Base-by-base conservation (phyloP, 192 early-diverging fungal species). In the Backusella sp. region DNA sequence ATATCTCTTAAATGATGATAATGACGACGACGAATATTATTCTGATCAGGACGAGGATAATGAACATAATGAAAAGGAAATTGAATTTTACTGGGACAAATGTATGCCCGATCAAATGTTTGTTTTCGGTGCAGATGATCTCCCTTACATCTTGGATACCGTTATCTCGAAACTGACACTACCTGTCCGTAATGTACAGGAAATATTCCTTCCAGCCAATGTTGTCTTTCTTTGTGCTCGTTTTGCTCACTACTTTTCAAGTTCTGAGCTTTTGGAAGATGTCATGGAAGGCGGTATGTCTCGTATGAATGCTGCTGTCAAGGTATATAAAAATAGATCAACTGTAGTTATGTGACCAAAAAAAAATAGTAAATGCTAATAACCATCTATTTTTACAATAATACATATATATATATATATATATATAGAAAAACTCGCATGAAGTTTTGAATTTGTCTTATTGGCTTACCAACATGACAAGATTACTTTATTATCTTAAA, bases 21-120 rank as follows among this genome's bases (percentile, higher is more conserved):
- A 42, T 44, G 39, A 49, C 30, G 32, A 77, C 19, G 44, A 73
- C 6, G 76, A 77, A 3, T 34, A 65, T 6, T 37, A 77, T 68
- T 72, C 37, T 37, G 77, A 74, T 32, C 53, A 39, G 35, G 67
- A 76, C 30, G 69, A 71, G 11, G 75, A 76, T 23, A 69, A 66
- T 8, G 32, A 70, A 15, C 21, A 39, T 53, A 21, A 41, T 65
- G 65, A 73, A 14, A 46, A 73, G 6, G 59, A 68, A 12, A 52
- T 68, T 32, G 59, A 70, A 42, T 96, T 96, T 82, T 85, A 92
- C 46, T 98, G 94, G 95, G 89, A 92, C 44, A 85, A 78, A 42
- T 94, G 95, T 84, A 85, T 88, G 77, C 90, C 90, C 6, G 92
- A 96, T 84, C 95, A 98, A 80, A 98, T 98, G 97, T 92, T 96